phyloP scores from a whole-genome alignment of 768 basidiomycete genomes.

The Exsudoporus frostii region DNA sequence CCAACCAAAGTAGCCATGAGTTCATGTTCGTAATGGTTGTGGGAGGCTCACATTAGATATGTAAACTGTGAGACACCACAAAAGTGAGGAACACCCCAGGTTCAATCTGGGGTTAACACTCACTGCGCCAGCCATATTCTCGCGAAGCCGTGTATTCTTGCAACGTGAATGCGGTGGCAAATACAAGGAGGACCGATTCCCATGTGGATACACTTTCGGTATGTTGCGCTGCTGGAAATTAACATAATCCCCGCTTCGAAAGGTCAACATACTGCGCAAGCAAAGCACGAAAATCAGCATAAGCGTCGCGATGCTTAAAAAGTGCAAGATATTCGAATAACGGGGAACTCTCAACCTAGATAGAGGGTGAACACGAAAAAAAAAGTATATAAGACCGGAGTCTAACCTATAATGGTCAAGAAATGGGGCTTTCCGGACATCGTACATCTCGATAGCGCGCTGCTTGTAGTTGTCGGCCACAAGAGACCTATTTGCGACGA shows the following conservation, averaged over 20 bases:
- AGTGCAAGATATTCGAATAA: slow-evolving; percentile 75
- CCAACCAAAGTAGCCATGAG: background rate
- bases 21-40: background rate
- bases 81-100: background rate
- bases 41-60: slow-evolving; percentile 64
- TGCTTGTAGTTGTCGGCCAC: slow-evolving; percentile 90
- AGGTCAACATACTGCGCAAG: slow-evolving; percentile 56
- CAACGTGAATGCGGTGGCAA: slow-evolving; percentile 73
- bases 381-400: background rate
- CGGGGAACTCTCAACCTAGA: slow-evolving; percentile 74
- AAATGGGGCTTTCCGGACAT: slow-evolving; percentile 62
- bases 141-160: slow-evolving; percentile 87
- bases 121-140: slow-evolving; percentile 86
- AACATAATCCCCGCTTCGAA: background rate
- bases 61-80: slow-evolving; percentile 50
- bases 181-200: slow-evolving; percentile 73
- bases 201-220: slow-evolving; percentile 48
- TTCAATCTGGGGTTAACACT: slow-evolving; percentile 32
- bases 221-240: slow-evolving; percentile 50
- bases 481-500: slow-evolving; percentile 63
- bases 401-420: slow-evolving; percentile 78
- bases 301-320: slow-evolving; percentile 70
- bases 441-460: slow-evolving; percentile 69
- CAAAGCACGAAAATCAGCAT: slow-evolving; percentile 70
- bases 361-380: background rate